A percentile compares a stretch with the other conserved stretches of the same genome.
Conservation (phyloP, 1,284 basidiomycete species). For the Trichosporon faecale region DNA sequence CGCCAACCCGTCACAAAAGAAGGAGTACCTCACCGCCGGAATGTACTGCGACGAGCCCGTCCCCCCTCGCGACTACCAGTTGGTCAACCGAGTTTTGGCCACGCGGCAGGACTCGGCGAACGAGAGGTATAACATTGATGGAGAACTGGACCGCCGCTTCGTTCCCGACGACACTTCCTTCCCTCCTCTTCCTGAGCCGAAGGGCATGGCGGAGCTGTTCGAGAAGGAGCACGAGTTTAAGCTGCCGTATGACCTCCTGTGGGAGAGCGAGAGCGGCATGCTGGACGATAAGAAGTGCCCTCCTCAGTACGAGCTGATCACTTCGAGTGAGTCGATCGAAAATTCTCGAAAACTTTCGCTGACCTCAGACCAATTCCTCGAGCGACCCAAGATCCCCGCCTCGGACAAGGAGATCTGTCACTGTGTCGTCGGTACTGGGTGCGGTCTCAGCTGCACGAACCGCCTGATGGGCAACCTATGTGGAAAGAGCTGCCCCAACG, state of each 20-base stretch:
- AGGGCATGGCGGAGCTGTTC: slow-evolving; percentile 40
- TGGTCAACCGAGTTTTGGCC: slow-evolving; percentile 35
- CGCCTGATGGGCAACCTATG: slow-evolving; percentile 55
- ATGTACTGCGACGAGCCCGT: slow-evolving; percentile 44
- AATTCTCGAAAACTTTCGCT: not conserved
- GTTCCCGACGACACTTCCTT: slow-evolving; percentile 22
- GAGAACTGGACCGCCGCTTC: not conserved
- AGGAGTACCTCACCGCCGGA: slow-evolving; percentile 41
- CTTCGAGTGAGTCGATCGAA: slow-evolving; percentile 32
- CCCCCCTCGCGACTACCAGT: slow-evolving; percentile 29
- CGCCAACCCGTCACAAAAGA: slow-evolving; percentile 26
- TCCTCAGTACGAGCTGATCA: slow-evolving; percentile 37
- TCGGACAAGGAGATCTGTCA: slow-evolving; percentile 41
- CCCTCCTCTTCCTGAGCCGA: slow-evolving; percentile 44
- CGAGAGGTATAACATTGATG: not conserved
- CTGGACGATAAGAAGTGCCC: slow-evolving; percentile 49
- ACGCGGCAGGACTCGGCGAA: not conserved
- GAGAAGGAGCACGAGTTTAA: slow-evolving; percentile 44
- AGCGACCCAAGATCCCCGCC: not conserved
- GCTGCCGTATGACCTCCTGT: slow-evolving; percentile 48
- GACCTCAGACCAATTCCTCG: slow-evolving; percentile 17
- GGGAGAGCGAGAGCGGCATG: slow-evolving; percentile 47
- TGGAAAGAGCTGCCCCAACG: slow-evolving; percentile 53
- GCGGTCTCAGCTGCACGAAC: slow-evolving; percentile 54
- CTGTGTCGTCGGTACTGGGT: slow-evolving; percentile 47